Conservation (phyloP, 1,139 yeast species). For the Debaryomyces fabryi region DNA sequence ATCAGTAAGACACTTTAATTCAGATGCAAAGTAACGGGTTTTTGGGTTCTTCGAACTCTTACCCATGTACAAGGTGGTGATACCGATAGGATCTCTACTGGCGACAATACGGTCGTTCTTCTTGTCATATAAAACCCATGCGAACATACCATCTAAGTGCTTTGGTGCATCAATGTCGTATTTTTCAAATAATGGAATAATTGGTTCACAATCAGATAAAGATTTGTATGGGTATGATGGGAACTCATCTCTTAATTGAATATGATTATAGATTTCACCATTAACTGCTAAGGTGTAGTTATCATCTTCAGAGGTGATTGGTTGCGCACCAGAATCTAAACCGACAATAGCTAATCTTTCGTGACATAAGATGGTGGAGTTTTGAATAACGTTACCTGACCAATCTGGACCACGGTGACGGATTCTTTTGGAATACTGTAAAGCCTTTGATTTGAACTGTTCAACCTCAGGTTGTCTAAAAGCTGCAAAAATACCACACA, state of each 20-base stretch:
- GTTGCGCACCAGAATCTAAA: conserved; percentile 96
- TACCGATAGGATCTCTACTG: conserved; percentile 98
- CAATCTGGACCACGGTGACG: conserved; percentile 99
- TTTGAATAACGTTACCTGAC: conserved; percentile 85
- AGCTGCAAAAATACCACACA: conserved; percentile 99
- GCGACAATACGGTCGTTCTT: conserved; percentile 86
- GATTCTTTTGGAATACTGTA: conserved; percentile 86
- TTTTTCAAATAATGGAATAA: conserved; percentile 87
- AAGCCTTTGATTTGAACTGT: conserved; percentile 81
- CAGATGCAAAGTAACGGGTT: conserved; percentile 88
- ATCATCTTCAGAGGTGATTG: conserved; percentile 81
- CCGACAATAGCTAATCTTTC: conserved; percentile 97
- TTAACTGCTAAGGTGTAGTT: conserved; percentile 80
- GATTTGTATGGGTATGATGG: conserved; percentile 78
- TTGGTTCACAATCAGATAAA: conserved; percentile 94
- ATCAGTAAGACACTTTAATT: conserved; percentile 87
- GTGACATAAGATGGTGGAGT: conserved; percentile 82
- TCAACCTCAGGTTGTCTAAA: conserved; percentile 79
- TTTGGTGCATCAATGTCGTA: conserved; percentile 90
- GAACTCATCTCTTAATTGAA: conserved; percentile 77
- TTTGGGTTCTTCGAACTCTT: conserved; percentile 68
- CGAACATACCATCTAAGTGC: conserved; percentile 96
- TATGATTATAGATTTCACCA: conserved; percentile 98
- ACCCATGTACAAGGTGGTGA: conserved; percentile 96
- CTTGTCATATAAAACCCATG: conserved; percentile 88